Evolutionary conservation across 208 protist species (phyloP).

Genomic region (Leishmania major): DNA sequence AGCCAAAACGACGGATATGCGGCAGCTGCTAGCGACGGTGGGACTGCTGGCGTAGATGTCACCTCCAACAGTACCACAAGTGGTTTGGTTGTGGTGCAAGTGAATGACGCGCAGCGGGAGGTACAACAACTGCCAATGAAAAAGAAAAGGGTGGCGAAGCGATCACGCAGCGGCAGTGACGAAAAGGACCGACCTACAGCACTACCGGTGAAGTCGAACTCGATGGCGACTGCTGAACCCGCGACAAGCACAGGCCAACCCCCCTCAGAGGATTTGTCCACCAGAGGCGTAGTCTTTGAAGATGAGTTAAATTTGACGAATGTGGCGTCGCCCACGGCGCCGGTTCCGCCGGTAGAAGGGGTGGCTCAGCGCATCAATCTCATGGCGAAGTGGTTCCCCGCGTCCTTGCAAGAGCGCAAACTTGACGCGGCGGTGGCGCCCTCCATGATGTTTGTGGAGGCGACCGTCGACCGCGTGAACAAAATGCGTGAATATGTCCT

Average conservation of each 20-base stretch:
- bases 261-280: background rate
- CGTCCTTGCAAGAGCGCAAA: slow-evolving; percentile 61
- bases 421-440: slow-evolving; percentile 59
- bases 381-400: slow-evolving; percentile 82
- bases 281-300: background rate
- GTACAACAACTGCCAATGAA: slow-evolving; percentile 29
- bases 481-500: slow-evolving; percentile 65
- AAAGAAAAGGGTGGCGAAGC: slow-evolving; percentile 16
- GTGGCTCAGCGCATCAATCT: slow-evolving; percentile 35
- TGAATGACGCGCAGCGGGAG: slow-evolving; percentile 17
- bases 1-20: background rate
- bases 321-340: slow-evolving; percentile 19
- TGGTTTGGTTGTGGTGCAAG: slow-evolving; percentile 17
- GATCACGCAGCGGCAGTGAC: slow-evolving; percentile 17
- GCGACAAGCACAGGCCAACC: background rate
- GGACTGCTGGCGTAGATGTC: background rate
- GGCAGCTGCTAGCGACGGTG: background rate
- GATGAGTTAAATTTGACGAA: slow-evolving; percentile 16
- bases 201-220: background rate
- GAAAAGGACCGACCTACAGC: background rate
- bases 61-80: background rate
- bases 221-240: background rate
- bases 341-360: slow-evolving; percentile 22
- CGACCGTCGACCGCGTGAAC: slow-evolving; percentile 52
- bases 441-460: slow-evolving; percentile 37